phyloP scores from a whole-genome alignment of 345 rosid species.

The Erysimum cheiranthoides region DNA sequence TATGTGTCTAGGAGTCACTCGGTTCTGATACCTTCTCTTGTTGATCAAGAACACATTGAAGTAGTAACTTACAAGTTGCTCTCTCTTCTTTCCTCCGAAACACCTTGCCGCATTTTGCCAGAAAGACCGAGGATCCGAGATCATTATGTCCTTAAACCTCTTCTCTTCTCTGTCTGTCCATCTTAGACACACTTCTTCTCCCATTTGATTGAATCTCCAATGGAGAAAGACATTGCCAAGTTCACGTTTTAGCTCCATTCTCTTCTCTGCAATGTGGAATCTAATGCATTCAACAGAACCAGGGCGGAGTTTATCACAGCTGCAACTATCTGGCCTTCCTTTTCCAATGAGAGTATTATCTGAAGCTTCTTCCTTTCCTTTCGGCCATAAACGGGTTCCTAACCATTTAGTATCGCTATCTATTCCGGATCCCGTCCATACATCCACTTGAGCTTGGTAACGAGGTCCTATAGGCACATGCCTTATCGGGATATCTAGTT shows the following conservation, averaged over 20 bases:
- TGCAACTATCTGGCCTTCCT: constrained; percentile 66
- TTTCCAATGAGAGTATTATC: constrained; percentile 49
- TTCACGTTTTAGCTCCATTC: constrained; percentile 65
- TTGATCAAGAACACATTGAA: constrained; percentile 68
- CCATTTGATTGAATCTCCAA: constrained; percentile 78
- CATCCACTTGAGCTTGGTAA: constrained; percentile 74
- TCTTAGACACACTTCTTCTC: constrained; percentile 70
- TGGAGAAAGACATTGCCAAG: constrained; percentile 58
- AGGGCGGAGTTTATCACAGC: constrained; percentile 48
- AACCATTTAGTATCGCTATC: constrained; percentile 74
- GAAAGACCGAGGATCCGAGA: constrained; percentile 41
- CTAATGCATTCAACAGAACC: constrained; percentile 66
- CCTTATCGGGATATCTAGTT: constrained; percentile 34
- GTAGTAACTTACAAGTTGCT: constrained; percentile 68
- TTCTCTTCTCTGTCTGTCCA: constrained; percentile 68
- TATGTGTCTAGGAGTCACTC: constrained; percentile 54
- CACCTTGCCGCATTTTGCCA: constrained; percentile 51
- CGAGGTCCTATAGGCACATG: constrained; percentile 54
- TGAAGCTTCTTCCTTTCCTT: constrained; percentile 21
- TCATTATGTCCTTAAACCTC: constrained; percentile 55
- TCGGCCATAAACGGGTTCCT: constrained; percentile 68
- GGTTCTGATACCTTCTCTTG: constrained; percentile 74
- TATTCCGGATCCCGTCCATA: constrained; percentile 59
- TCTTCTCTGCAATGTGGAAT: constrained; percentile 74
- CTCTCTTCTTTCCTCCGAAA: constrained; percentile 55